Conservation (phyloP, 2,329 filamentous ascomycete species). For the Diaporthe citrichinensis region DNA sequence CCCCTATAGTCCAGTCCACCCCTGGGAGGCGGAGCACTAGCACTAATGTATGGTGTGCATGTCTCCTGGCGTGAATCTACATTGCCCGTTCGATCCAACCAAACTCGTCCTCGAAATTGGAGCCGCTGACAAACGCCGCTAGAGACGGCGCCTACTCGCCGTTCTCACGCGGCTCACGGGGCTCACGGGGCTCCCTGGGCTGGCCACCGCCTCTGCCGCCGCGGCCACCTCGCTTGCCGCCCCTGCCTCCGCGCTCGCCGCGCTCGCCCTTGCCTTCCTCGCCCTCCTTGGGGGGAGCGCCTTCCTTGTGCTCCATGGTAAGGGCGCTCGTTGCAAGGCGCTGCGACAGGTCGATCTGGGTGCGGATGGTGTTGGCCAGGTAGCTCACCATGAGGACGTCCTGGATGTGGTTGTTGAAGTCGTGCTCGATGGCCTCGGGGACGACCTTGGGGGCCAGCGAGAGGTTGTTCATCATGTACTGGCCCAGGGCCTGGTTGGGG, state of each 20-base stretch:
- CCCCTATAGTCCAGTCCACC: neutral
- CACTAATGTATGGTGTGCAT: neutral
- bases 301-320: constrained; percentile 63
- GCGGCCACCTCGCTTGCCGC: constrained; percentile 56
- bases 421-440: constrained; percentile 88
- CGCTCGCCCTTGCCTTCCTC: constrained; percentile 59
- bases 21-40: neutral
- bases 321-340: constrained; percentile 86
- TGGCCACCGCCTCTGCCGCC: constrained; percentile 64
- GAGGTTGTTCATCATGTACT: constrained; percentile 94
- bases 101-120: neutral
- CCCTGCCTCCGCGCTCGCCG: constrained; percentile 60
- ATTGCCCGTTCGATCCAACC: neutral
- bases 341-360: constrained; percentile 98
- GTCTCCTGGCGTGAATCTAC: neutral
- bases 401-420: constrained; percentile 99
- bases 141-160: constrained; percentile 48
- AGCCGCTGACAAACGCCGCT: neutral
- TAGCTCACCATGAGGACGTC: constrained; percentile 99
- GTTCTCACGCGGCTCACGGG: constrained; percentile 62
- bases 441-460: constrained; percentile 96
- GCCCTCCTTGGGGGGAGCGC: constrained; percentile 50
- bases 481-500: constrained; percentile 91
- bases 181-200: constrained; percentile 63
- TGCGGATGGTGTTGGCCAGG: constrained; percentile 97